These are phyloP conservation scores for Sphaerulina musiva DNA, from an alignment of 2,329 filamentous ascomycete species.

Conservation along the genomic window DNA sequence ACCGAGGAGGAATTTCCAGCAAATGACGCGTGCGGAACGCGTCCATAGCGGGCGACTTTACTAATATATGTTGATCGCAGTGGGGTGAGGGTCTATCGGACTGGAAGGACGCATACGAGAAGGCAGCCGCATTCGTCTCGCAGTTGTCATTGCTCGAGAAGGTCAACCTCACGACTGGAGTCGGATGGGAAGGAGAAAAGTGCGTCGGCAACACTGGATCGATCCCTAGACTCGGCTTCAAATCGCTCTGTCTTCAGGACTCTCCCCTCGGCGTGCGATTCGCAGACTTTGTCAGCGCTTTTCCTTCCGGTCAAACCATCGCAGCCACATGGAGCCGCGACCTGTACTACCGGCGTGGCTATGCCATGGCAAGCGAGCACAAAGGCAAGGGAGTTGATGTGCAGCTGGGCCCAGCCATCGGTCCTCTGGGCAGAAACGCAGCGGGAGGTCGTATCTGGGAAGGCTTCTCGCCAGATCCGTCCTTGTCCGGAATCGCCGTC, in stretches of 20 bases:
- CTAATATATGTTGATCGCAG: slow-evolving; percentile 16
- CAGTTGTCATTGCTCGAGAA: slow-evolving; percentile 80
- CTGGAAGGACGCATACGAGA: slow-evolving; percentile 69
- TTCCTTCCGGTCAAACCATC: slow-evolving; percentile 69
- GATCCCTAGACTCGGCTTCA: slow-evolving; percentile 63
- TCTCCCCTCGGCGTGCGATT: slow-evolving; percentile 73
- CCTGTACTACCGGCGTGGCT: slow-evolving; percentile 62
- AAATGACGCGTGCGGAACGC: background rate
- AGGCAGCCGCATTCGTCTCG: slow-evolving; percentile 72
- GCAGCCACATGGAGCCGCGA: slow-evolving; percentile 75
- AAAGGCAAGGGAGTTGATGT: slow-evolving; percentile 69
- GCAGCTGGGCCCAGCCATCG: slow-evolving; percentile 69
- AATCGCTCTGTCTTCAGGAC: slow-evolving; percentile 77
- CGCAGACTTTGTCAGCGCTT: slow-evolving; percentile 74
- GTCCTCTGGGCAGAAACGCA: slow-evolving; percentile 62
- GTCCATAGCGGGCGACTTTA: background rate
- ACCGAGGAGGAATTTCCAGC: background rate
- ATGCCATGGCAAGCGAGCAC: slow-evolving; percentile 69
- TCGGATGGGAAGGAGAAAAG: slow-evolving; percentile 64
- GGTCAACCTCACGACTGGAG: slow-evolving; percentile 79
- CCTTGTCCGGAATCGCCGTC: slow-evolving; percentile 65
- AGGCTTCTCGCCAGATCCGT: slow-evolving; percentile 63
- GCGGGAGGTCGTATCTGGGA: slow-evolving; percentile 69
- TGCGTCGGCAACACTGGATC: slow-evolving; percentile 72
- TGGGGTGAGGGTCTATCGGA: slow-evolving; percentile 70